These are phyloP conservation scores for Volvox carteri DNA, from an alignment of 163 green algal species.

Conservation along the genomic window DNA sequence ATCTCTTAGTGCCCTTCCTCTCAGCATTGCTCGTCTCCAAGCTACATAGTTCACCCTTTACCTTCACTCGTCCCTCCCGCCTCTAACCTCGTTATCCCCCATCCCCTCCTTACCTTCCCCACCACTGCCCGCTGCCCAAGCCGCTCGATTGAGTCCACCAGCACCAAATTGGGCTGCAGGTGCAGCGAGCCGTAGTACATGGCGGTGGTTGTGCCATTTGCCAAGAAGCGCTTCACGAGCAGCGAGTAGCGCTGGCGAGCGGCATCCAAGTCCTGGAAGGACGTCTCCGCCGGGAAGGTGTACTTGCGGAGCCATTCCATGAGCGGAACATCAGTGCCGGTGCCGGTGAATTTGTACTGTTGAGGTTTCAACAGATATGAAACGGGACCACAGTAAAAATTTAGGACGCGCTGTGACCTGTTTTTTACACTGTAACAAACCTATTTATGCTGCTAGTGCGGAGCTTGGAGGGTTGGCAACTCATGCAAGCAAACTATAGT, in stretches of 20 bases:
- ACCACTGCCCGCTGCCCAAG: conserved; percentile 78
- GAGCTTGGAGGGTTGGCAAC: too few species aligned
- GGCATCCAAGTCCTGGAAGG: conserved; percentile 61
- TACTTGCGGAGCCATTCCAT: conserved; percentile 84
- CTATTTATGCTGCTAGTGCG: too few species aligned
- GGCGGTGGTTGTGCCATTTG: conserved; percentile 80
- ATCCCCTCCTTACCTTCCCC: conserved; percentile 69
- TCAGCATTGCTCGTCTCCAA: too few species aligned
- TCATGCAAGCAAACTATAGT: too few species aligned
- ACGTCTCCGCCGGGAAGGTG: conserved; percentile 78
- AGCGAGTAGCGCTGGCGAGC: conserved; percentile 55
- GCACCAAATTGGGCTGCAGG: conserved; percentile 67
- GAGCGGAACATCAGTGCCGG: conserved; percentile 77
- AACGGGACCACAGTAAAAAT: neutral
- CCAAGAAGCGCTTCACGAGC: conserved; percentile 70
- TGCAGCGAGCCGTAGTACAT: conserved; percentile 77
- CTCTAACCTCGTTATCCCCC: neutral
- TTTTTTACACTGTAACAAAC: too few species aligned
- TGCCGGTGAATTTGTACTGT: conserved; percentile 75
- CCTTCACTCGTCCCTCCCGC: too few species aligned
- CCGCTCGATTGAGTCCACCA: conserved; percentile 70
- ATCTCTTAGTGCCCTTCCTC: too few species aligned
- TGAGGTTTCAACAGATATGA: neutral
- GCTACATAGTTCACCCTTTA: too few species aligned
- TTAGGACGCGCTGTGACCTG: too few species aligned